These are phyloP conservation scores for Coemansia sp. DNA, from an alignment of 192 early-diverging fungal genomes.

Conservation along the genomic window DNA sequence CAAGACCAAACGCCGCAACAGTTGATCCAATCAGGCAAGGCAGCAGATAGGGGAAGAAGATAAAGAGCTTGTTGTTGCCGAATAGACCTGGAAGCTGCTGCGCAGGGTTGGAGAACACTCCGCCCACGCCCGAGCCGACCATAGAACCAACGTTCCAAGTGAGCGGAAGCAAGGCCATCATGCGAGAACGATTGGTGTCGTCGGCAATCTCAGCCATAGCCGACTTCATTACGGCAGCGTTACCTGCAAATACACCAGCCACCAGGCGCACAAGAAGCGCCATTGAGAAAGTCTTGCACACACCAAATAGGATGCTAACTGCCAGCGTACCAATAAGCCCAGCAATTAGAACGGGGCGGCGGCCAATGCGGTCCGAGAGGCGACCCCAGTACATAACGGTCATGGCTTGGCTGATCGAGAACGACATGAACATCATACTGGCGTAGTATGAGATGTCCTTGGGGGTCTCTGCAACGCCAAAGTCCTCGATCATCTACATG, in stretches of 20 bases:
- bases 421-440: constrained; percentile 50
- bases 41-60: constrained; percentile 72
- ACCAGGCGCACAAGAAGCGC: constrained; percentile 60
- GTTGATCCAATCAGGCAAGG: constrained; percentile 69
- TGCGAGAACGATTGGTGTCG: constrained; percentile 67
- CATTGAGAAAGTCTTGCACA: constrained; percentile 55
- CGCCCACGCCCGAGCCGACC: constrained; percentile 70
- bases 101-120: constrained; percentile 71
- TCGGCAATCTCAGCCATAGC: constrained; percentile 83
- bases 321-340: constrained; percentile 74
- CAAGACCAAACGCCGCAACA: constrained; percentile 60
- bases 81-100: constrained; percentile 62
- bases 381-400: constrained; percentile 66
- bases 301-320: constrained; percentile 65
- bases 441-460: constrained; percentile 76
- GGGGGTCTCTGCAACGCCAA: constrained; percentile 60
- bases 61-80: constrained; percentile 58
- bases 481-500: constrained; percentile 22
- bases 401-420: constrained; percentile 49
- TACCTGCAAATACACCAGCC: constrained; percentile 74
- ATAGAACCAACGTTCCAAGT: constrained; percentile 63
- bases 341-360: constrained; percentile 70
- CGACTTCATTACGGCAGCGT: constrained; percentile 76
- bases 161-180: constrained; percentile 71
- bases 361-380: constrained; percentile 74